Conservation (phyloP, 148 eudicot species). For the Pouteria glomerata region DNA sequence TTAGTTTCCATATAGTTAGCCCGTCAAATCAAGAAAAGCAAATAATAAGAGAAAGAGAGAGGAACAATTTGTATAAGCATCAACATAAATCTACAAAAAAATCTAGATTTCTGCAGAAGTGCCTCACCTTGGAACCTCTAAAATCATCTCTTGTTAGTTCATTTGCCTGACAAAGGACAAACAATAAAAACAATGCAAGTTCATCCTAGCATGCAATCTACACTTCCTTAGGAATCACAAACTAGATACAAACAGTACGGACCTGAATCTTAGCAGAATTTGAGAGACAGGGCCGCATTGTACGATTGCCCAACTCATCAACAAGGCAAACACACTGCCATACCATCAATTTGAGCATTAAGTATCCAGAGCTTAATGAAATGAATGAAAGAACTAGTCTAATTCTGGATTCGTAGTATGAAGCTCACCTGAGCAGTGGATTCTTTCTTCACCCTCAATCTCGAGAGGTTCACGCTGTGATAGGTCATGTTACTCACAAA, state of each 20-base stretch:
- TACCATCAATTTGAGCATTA: slow-evolving; percentile 13
- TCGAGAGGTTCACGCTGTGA: slow-evolving; percentile 59
- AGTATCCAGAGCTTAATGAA: background rate
- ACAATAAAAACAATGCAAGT: background rate
- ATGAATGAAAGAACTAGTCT: background rate
- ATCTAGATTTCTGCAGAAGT: background rate
- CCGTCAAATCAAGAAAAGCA: background rate
- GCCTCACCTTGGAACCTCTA: slow-evolving; percentile 82
- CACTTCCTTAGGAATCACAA: background rate
- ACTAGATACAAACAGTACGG: slow-evolving; percentile 11
- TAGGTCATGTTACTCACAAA: slow-evolving; percentile 61
- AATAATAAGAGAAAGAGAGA: background rate
- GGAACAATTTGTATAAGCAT: background rate
- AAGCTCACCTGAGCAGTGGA: slow-evolving; percentile 73
- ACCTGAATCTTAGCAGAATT: slow-evolving; percentile 88
- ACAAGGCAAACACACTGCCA: slow-evolving; percentile 92
- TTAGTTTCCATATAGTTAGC: background rate
- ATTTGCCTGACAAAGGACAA: slow-evolving; percentile 52
- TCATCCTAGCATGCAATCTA: background rate
- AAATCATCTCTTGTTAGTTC: slow-evolving; percentile 66
- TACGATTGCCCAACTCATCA: slow-evolving; percentile 82
- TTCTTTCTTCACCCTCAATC: slow-evolving; percentile 60
- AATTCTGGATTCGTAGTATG: background rate
- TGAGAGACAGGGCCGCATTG: slow-evolving; percentile 93
- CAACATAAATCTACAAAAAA: background rate